These are phyloP conservation scores for Moniliophthora roreri DNA, from an alignment of 1,284 basidiomycete species.

Conservation along the genomic window DNA sequence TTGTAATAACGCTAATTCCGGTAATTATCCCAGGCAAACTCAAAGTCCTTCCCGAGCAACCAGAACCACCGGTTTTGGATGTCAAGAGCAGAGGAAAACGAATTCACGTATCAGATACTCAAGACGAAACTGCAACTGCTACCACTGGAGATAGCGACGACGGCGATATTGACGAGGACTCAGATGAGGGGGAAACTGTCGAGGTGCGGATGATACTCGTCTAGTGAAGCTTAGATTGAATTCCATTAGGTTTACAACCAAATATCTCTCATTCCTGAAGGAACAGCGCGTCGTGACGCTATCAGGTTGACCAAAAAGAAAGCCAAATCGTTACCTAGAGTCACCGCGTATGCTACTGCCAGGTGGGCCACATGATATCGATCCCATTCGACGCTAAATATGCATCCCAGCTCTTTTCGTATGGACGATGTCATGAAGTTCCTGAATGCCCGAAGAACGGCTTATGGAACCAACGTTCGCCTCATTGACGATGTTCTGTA, in stretches of 20 bases:
- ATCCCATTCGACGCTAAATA: slow-evolving; percentile 4
- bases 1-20: neutral
- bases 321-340: slow-evolving; percentile 90
- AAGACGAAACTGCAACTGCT: slow-evolving; percentile 49
- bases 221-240: slow-evolving; percentile 5
- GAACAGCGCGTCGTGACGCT: slow-evolving; percentile 91
- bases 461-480: slow-evolving; percentile 84
- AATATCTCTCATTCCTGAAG: slow-evolving; percentile 90
- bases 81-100: slow-evolving; percentile 18
- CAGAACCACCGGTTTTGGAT: slow-evolving; percentile 51
- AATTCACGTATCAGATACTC: slow-evolving; percentile 27
- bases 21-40: slow-evolving; percentile 56
- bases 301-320: slow-evolving; percentile 90
- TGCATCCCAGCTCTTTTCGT: slow-evolving; percentile 71
- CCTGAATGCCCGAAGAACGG: slow-evolving; percentile 76
- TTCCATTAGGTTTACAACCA: slow-evolving; percentile 77
- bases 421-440: slow-evolving; percentile 87
- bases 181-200: slow-evolving; percentile 54
- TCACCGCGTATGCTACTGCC: slow-evolving; percentile 94
- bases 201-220: slow-evolving; percentile 51
- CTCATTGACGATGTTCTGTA: slow-evolving; percentile 82
- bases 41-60: slow-evolving; percentile 92
- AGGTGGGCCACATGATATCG: slow-evolving; percentile 50
- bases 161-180: slow-evolving; percentile 72
- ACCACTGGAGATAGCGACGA: slow-evolving; percentile 69